Evolutionary conservation across 2,329 filamentous ascomycete species (phyloP).

Genomic region (Xylariaceae sp.): DNA sequence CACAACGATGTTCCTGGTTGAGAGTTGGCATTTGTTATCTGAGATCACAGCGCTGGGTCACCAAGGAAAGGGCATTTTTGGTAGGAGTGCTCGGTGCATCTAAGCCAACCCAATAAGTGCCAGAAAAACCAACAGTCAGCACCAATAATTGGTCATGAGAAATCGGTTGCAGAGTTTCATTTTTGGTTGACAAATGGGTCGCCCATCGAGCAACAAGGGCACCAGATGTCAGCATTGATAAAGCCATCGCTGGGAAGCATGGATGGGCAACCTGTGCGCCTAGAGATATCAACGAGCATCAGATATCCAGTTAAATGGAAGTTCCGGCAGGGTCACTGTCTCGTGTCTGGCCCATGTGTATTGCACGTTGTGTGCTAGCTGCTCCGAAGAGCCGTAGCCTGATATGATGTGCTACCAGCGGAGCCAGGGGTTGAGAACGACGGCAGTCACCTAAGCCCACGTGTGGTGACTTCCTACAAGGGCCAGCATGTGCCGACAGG

Average conservation of each 20-base stretch:
- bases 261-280: too few relatives aligned
- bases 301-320: too few relatives aligned
- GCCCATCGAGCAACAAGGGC: background rate
- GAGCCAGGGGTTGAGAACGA: conserved; percentile 31
- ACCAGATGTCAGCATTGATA: background rate
- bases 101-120: conserved; percentile 4
- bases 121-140: conserved; percentile 5
- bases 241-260: background rate
- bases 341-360: background rate
- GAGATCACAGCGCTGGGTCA: conserved; percentile 8
- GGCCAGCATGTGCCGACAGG: too few relatives aligned
- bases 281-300: too few relatives aligned
- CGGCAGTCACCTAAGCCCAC: conserved; percentile 23
- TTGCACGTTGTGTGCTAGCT: conserved; percentile 36
- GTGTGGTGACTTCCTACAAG: too few relatives aligned
- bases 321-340: too few relatives aligned
- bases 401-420: conserved; percentile 40
- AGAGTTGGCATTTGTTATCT: conserved; percentile 10
- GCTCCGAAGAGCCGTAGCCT: conserved; percentile 49
- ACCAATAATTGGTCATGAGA: conserved; percentile 1
- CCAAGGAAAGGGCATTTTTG: too few relatives aligned
- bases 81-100: background rate
- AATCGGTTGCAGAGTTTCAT: background rate
- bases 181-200: background rate
- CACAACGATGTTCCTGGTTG: conserved; percentile 31